Base-by-base conservation (phyloP, 805 yeast genomes). In the Kodamaea leandrae region DNA sequence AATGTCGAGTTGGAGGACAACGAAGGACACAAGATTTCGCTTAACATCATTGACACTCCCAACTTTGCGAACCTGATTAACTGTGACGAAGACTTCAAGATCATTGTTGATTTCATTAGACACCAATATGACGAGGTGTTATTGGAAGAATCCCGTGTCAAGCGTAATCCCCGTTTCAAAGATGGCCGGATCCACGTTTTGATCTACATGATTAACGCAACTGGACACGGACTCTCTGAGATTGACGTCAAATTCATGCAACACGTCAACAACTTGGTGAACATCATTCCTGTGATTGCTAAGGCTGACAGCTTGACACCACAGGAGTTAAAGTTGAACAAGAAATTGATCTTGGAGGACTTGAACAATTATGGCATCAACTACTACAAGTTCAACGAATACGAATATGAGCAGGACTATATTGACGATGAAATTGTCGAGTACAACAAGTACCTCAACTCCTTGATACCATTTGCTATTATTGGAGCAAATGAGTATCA, bases 71-170 rank as follows among this genome's bases (percentile, higher is more conserved):
- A 82, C 56, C 77, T 81, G 16, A 62, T 86, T 48, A 82, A 85
- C 56, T 82, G 86, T 59, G 76, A 78, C 16, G 70, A 76, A 23
- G 80, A 82, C 44, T 84, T 86, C 61, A 78, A 78, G 47, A 65
- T 82, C 39, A 72, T 86, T 45, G 83, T 82, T n/a, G 91, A 86
- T 54, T 86, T 82, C 56, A 71, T 86, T 46, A 81, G 85, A 57
- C 88, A 83, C 54, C 93, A 86, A 59, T 86, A 81, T 60, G 95
- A 86, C 59, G 93, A 85, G 55, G 86, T 85, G 26, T 67, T 86
- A 47, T 74, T 85, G 48, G 95, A 86, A 58, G 95, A 86, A 55
- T 77, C 85, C 43, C 75, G 89, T 49, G 86, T 86, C 33, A 82
- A 85, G 67, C 77, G 95, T 71, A 86, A 86, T 53, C 95, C 95